Evolutionary conservation across 495 filamentous ascomycete species (phyloP).

Genomic region (Tuber umbilicatum): DNA sequence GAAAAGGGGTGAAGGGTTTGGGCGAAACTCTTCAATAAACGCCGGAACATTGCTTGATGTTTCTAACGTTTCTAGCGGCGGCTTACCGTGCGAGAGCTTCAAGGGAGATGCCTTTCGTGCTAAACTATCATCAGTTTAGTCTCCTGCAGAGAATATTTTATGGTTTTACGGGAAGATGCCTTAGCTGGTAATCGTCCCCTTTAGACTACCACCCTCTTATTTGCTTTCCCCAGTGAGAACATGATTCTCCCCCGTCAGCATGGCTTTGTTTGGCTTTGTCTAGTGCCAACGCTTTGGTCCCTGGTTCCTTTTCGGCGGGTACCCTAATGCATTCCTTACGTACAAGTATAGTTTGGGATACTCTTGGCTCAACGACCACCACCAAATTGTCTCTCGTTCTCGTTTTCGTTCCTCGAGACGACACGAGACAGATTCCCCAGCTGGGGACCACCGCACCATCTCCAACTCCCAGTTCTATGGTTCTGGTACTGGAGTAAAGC

Average conservation of each 20-base stretch:
- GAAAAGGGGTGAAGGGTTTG: background rate
- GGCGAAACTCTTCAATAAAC: background rate
- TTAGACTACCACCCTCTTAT: background rate
- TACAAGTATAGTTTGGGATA: background rate
- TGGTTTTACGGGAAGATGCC: background rate
- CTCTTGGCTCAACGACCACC: too few species aligned
- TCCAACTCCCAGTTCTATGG: constrained; percentile 2
- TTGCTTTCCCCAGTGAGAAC: background rate
- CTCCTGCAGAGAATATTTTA: background rate
- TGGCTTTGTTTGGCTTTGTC: too few species aligned
- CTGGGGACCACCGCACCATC: too few species aligned
- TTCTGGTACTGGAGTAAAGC: background rate
- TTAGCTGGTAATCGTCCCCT: background rate
- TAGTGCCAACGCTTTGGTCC: background rate
- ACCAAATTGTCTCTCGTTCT: background rate
- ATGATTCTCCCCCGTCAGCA: background rate
- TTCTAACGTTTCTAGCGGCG: background rate
- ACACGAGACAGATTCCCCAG: background rate
- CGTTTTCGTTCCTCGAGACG: background rate
- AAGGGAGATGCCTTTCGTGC: background rate
- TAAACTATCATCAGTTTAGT: background rate
- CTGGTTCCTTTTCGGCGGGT: background rate
- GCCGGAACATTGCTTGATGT: background rate
- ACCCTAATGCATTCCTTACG: background rate
- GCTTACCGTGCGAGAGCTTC: background rate